Base-by-base conservation (phyloP, 2,329 filamentous ascomycete species). In the Metarhizium brunneum region DNA sequence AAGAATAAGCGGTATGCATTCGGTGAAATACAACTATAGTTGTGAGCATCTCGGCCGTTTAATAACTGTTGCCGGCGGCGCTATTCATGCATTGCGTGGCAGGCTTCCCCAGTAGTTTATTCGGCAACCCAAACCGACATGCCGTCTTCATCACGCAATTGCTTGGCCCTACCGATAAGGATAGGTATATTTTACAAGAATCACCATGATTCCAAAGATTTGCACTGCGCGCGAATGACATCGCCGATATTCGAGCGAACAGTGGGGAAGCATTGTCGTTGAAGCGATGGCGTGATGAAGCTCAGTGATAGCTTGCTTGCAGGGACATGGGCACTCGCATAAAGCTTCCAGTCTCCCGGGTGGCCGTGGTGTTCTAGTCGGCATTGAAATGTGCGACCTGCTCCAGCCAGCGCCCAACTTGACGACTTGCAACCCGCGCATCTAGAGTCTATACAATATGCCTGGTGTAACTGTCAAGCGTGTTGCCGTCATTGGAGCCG, bases 401-500 rank as follows among this genome's bases (percentile, higher is more conserved):
- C 7, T 48, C 45, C 38, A 16, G 11, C 14, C 38, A 13, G 38
- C 38, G 14, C 3, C 38, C 38, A 40, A 16, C 25, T 48, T 48
- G 20, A 25, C n/a, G 13, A 20, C 10, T 25, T 47, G n/a, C n/a
- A 25, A 13, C 8, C 18, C 32, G 20, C 50, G 11, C 18, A 3
- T 25, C 20, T 25, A 25, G 20, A 25, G 20, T 25, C 8, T 47
- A 4, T 11, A 16, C 45, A 47, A 3, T 35, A 62, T 62, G 59
- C 50, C 56, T 2, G 49, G 60, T 50, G 18, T 52, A 32, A 36
- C 58, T 16, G 52, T 65, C 5, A 70, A 68, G 54, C 65, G 70
- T 36, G 76, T 86, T 13, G 83, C 82, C 18, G 75, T 86, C 6
- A 82, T 86, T 61, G 83, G 83, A 6, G 75, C 81, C 2, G 83